A percentile compares a stretch with the other conserved stretches of the same genome.
Evolutionary conservation across 2,329 filamentous ascomycete species (phyloP).

Genomic region (Fusarium anthophilum): DNA sequence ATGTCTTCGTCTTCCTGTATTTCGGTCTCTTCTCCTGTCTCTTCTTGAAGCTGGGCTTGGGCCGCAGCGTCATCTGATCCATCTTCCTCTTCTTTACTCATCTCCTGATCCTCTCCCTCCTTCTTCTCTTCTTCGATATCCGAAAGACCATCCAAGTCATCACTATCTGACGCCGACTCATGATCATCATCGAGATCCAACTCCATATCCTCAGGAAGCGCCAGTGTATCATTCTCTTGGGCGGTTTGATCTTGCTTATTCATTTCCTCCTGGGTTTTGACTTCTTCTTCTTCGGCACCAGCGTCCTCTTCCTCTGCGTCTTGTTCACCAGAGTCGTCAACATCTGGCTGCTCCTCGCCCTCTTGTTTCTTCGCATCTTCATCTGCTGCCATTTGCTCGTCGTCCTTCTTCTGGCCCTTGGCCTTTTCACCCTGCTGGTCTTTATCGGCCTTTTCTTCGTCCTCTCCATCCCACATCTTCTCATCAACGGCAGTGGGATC

Average conservation of each 20-base stretch:
- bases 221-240: constrained; percentile 82
- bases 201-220: constrained; percentile 88
- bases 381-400: constrained; percentile 68
- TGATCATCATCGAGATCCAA: constrained; percentile 81
- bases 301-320: constrained; percentile 69
- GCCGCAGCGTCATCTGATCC: constrained; percentile 52
- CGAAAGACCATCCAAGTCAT: constrained; percentile 67
- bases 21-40: constrained; percentile 58
- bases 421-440: constrained; percentile 80
- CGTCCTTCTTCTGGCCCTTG: constrained; percentile 73
- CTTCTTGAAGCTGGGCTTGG: constrained; percentile 50
- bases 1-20: constrained; percentile 66
- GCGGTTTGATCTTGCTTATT: constrained; percentile 77
- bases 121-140: constrained; percentile 60
- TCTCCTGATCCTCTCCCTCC: constrained; percentile 53
- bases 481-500: constrained; percentile 93
- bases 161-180: constrained; percentile 63
- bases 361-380: constrained; percentile 65
- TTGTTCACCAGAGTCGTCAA: constrained; percentile 55
- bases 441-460: constrained; percentile 82
- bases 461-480: constrained; percentile 96
- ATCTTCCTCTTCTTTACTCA: constrained; percentile 45
- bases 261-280: constrained; percentile 63
- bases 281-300: constrained; percentile 68
- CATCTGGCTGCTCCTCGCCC: constrained; percentile 50